Evolutionary conservation across 2,329 filamentous ascomycete genomes (phyloP).

Genomic region (Colletotrichum brevisporum): DNA sequence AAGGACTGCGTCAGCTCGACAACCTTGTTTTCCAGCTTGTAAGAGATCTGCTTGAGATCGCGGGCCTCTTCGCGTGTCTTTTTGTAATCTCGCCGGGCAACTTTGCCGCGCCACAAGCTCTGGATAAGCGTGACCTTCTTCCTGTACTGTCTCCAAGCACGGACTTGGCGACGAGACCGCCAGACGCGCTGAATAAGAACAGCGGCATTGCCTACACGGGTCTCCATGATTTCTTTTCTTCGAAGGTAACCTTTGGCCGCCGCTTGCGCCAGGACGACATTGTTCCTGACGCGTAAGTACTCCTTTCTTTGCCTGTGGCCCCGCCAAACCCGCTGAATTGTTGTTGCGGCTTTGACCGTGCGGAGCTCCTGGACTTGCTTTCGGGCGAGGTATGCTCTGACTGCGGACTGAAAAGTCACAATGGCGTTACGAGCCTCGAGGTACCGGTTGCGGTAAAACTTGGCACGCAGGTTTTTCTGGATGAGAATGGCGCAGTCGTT

Average conservation of each 20-base stretch:
- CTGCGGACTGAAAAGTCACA: conserved; percentile 82
- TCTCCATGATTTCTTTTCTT: conserved; percentile 93
- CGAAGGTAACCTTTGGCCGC: conserved; percentile 92
- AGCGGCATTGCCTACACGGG: conserved; percentile 91
- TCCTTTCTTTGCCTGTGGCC: conserved; percentile 89
- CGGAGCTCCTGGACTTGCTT: conserved; percentile 84
- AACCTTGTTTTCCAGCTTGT: conserved; percentile 99
- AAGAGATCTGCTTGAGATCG: conserved; percentile 99
- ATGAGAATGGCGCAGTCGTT: conserved; percentile 98
- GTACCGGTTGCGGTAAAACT: conserved; percentile 94
- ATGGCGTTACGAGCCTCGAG: conserved; percentile 88
- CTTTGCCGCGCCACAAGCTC: conserved; percentile 90
- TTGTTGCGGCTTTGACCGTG: conserved; percentile 88
- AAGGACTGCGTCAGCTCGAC: conserved; percentile 96
- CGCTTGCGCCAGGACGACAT: conserved; percentile 90
- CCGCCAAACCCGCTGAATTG: conserved; percentile 95
- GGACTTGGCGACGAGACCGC: conserved; percentile 84
- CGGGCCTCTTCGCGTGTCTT: conserved; percentile 92
- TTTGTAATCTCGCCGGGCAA: conserved; percentile 89
- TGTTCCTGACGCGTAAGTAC: conserved; percentile 83
- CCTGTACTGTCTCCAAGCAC: conserved; percentile 88
- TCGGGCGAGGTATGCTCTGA: conserved; percentile 83
- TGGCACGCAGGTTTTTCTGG: conserved; percentile 96
- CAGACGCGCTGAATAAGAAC: conserved; percentile 91
- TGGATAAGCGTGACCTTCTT: conserved; percentile 91